These are phyloP conservation scores for Quercus cerris DNA, from an alignment of 306 rosid genomes.

Conservation along the genomic window DNA sequence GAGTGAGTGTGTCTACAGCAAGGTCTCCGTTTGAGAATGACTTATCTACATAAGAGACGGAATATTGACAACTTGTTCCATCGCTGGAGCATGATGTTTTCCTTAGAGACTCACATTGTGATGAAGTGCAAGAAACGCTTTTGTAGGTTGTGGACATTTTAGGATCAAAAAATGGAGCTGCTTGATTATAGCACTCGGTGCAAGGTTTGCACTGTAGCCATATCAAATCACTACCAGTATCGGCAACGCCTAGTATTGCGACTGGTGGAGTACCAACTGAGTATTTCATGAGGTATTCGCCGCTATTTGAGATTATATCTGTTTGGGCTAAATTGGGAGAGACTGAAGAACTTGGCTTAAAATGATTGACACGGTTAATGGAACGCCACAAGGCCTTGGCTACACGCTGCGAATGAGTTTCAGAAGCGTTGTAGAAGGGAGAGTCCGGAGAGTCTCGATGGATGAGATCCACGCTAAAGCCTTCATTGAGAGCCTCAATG, in stretches of 20 bases:
- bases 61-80: constrained; percentile 17
- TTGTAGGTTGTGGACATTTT: constrained; percentile 30
- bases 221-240: constrained; percentile 53
- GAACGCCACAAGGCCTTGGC: too few relatives aligned
- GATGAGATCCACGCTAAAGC: too few relatives aligned
- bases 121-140: constrained; percentile 3
- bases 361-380: neutral
- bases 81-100: neutral
- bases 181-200: constrained; percentile 30
- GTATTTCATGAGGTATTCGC: neutral
- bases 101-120: neutral
- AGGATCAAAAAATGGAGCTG: constrained; percentile 37
- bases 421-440: too few relatives aligned
- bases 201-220: constrained; percentile 71
- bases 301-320: neutral
- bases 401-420: too few relatives aligned
- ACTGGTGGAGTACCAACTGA: constrained; percentile 52
- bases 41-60: constrained; percentile 11
- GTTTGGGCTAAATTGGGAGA: neutral
- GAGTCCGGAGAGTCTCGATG: too few relatives aligned
- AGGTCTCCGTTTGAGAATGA: constrained; percentile 29
- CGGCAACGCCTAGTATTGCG: constrained; percentile 29
- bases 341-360: neutral
- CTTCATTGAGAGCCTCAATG: too few relatives aligned
- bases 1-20: constrained; percentile 43